Evolutionary conservation across 352 stramenopile species (phyloP), one percentile per base, ranked within the genome.

Genomic region (Phytopythium ostracodes): DNA sequence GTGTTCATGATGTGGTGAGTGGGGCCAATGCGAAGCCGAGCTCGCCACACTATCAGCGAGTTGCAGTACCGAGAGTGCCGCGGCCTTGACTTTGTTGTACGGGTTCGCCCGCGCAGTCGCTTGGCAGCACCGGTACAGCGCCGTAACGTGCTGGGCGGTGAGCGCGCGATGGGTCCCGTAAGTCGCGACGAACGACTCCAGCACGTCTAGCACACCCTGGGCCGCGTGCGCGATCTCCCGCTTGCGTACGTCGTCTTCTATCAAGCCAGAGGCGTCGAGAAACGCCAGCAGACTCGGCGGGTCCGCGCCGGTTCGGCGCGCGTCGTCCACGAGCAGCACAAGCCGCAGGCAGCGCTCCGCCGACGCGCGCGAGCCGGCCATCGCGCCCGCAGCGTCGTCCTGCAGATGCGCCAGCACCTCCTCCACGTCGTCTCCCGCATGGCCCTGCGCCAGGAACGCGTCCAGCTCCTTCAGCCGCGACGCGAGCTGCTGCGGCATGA

Each of bases 291-390:
- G 60, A 70, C 71, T 89, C 2, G 76, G 77, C 35, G 79, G 80
- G 2, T 87, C 69, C 42, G 42, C 33, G 33, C 33, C 25, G 17
- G 42, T 49, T 8, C 42, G 12, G 42, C 15, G 18, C 14, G 42
- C 49, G 15, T 11, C 27, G 2, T 51, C 36, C 54, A 68, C 83
- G 63, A 87, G 68, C 61, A 89, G 87, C 53, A 92, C 59, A 31
- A 81, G 62, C 58, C 86, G 78, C 56, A 78, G 86, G 53, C 79
- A 86, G 60, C 88, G 81, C 66, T 89, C 77, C 49, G 81, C 83
- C 8, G 67, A 68, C 18, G 76, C 77, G 47, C 77, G 75, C 38
- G 81, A 91, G 31, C 72, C 79, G 35, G 58, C 64, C 83, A 92
- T 91, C 33, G 72, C 68, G 36, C 77, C 71, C 4, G 60, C 59